Conservation (phyloP, 768 basidiomycete genomes). For the Trametes gibbosa region DNA sequence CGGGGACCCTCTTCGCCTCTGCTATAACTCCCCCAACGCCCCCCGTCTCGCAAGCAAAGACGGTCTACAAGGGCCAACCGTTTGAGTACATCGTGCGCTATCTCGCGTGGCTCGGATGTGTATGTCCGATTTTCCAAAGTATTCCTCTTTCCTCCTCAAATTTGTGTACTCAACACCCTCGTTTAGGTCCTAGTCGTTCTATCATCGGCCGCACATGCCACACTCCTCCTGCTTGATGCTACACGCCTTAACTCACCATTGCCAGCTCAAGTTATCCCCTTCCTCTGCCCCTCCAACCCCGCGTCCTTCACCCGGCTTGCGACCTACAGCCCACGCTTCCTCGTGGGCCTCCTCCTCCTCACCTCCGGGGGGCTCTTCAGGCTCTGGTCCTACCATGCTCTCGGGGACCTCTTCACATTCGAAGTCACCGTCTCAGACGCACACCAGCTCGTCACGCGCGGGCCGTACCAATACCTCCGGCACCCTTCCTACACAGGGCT, state of each 20-base stretch:
- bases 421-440: constrained; percentile 31
- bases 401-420: constrained; percentile 37
- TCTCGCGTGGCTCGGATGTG: not conserved
- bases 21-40: not conserved
- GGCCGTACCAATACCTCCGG: constrained; percentile 36
- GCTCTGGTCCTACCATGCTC: constrained; percentile 29
- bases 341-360: constrained; percentile 3
- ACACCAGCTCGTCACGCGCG: constrained; percentile 33
- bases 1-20: not conserved
- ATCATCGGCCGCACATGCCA: not conserved
- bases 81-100: not conserved
- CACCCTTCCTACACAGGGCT: constrained; percentile 35
- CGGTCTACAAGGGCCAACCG: not conserved
- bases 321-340: not conserved
- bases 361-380: constrained; percentile 13
- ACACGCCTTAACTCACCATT: not conserved
- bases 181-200: not conserved
- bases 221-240: not conserved
- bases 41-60: not conserved
- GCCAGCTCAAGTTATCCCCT: not conserved
- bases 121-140: not conserved
- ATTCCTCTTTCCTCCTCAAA: not conserved
- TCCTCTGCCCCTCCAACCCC: not conserved
- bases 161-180: not conserved
- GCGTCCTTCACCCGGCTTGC: not conserved